These are phyloP conservation scores for Blastomyces gilchristii DNA, from an alignment of 2,329 filamentous ascomycete species.

Conservation along the genomic window DNA sequence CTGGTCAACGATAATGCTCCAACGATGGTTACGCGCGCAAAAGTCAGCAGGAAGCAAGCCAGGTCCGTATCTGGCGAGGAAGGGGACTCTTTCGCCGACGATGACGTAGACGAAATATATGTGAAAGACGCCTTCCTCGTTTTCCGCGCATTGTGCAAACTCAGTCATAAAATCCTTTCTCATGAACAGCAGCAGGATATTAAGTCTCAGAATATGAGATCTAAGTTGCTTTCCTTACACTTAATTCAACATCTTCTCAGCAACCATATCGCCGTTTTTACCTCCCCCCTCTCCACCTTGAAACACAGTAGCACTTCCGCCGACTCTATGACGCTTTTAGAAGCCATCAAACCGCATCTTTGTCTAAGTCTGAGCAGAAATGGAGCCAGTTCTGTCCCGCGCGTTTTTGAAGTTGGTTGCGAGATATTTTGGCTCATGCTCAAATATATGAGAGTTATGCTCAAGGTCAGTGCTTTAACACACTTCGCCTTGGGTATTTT, in stretches of 20 bases:
- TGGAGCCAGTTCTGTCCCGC: slow-evolving; percentile 81
- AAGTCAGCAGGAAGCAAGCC: slow-evolving; percentile 36
- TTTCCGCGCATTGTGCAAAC: slow-evolving; percentile 93
- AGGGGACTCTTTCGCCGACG: slow-evolving; percentile 37
- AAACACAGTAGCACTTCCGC: slow-evolving; percentile 81
- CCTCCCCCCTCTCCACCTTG: slow-evolving; percentile 83
- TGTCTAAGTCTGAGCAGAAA: slow-evolving; percentile 92
- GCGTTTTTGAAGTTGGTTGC: slow-evolving; percentile 88
- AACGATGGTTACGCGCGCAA: slow-evolving; percentile 54
- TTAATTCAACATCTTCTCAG: slow-evolving; percentile 91
- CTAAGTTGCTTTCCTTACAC: slow-evolving; percentile 88
- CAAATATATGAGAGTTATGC: slow-evolving; percentile 80
- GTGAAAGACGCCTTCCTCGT: slow-evolving; percentile 95
- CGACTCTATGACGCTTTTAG: slow-evolving; percentile 72
- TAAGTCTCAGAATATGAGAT: slow-evolving; percentile 91
- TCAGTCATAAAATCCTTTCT: slow-evolving; percentile 83
- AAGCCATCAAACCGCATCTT: slow-evolving; percentile 93
- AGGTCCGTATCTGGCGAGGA: slow-evolving; percentile 36
- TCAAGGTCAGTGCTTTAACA: slow-evolving; percentile 56
- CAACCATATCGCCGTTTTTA: slow-evolving; percentile 86
- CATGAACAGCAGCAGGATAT: slow-evolving; percentile 88
- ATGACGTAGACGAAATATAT: slow-evolving; percentile 86
- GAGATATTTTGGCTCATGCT: slow-evolving; percentile 98
- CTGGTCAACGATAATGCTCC: slow-evolving; percentile 57
- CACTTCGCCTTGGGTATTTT: not conserved